Evolutionary conservation across 371 early-diverging fungal species (phyloP).

Genomic region (Mucor lusitanicus): DNA sequence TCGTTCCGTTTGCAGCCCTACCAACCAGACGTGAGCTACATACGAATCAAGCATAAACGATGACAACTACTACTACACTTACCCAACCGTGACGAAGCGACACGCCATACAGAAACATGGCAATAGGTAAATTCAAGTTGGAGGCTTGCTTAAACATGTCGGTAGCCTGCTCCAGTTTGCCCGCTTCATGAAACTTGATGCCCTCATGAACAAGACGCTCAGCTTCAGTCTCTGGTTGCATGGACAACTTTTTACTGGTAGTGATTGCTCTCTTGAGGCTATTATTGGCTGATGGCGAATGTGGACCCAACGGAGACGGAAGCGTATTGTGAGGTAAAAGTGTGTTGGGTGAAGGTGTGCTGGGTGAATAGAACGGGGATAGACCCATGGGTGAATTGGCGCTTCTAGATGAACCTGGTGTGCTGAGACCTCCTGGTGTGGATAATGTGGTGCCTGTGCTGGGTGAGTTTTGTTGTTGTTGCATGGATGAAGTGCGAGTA

Average conservation of each 20-base stretch:
- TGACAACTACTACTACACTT: neutral
- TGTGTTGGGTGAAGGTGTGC: conserved; percentile 17
- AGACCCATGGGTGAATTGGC: conserved; percentile 8
- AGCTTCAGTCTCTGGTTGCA: conserved; percentile 12
- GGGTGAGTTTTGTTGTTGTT: neutral
- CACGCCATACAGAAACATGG: conserved; percentile 81
- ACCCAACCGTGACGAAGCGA: conserved; percentile 88
- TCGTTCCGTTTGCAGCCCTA: conserved; percentile 73
- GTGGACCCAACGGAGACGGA: conserved; percentile 3
- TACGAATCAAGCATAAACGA: too few species aligned
- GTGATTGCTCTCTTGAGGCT: neutral
- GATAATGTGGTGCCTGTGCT: neutral
- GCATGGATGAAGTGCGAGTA: conserved; percentile 23
- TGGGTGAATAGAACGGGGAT: conserved; percentile 21
- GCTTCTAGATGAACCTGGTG: conserved; percentile 21
- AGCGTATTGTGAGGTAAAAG: conserved; percentile 1
- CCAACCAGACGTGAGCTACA: neutral
- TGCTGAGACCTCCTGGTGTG: conserved; percentile 14
- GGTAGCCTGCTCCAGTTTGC: conserved; percentile 69
- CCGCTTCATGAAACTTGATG: conserved; percentile 69
- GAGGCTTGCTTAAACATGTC: conserved; percentile 74
- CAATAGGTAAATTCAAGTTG: conserved; percentile 62
- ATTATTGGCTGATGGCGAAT: neutral
- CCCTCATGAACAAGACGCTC: conserved; percentile 49
- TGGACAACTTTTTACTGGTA: conserved; percentile 11